phyloP scores from a whole-genome alignment of 2,329 filamentous ascomycete genomes.

The Exophiala sideris region DNA sequence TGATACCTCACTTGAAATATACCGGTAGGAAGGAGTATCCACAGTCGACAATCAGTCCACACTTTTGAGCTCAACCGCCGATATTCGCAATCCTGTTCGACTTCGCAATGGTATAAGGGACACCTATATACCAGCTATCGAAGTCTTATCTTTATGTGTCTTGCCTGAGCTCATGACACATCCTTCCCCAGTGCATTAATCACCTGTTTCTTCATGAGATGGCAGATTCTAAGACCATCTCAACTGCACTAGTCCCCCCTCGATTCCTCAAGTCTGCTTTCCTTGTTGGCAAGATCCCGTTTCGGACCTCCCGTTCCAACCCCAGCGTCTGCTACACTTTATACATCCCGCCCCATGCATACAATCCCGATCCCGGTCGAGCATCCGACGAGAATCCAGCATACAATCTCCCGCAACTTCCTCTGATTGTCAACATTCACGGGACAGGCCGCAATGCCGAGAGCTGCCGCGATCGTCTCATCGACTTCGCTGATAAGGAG shows the following conservation, averaged over 20 bases:
- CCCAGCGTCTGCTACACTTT: constrained; percentile 3
- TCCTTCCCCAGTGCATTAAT: neutral
- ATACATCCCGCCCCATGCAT: constrained; percentile 2
- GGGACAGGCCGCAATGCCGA: constrained; percentile 31
- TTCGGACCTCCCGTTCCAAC: neutral
- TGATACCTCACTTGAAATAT: no score
- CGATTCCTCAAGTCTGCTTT: constrained; percentile 30
- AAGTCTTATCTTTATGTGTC: no score
- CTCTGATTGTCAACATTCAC: constrained; percentile 33
- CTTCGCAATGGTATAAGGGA: no score
- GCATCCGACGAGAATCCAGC: neutral
- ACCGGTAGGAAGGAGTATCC: no score
- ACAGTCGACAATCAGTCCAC: no score
- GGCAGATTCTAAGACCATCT: neutral
- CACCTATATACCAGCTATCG: no score
- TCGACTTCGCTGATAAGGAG: constrained; percentile 28
- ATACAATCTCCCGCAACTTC: constrained; percentile 20
- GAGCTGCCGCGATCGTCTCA: constrained; percentile 7
- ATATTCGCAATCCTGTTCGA: no score
- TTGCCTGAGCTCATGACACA: no score
- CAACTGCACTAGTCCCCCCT: constrained; percentile 2
- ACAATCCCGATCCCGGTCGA: neutral
- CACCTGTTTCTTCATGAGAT: no score
- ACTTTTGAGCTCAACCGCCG: no score
- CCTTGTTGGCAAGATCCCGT: constrained; percentile 29